Base-by-base conservation (phyloP, 2,329 filamentous ascomycete genomes). In the Zasmidium angulare region DNA sequence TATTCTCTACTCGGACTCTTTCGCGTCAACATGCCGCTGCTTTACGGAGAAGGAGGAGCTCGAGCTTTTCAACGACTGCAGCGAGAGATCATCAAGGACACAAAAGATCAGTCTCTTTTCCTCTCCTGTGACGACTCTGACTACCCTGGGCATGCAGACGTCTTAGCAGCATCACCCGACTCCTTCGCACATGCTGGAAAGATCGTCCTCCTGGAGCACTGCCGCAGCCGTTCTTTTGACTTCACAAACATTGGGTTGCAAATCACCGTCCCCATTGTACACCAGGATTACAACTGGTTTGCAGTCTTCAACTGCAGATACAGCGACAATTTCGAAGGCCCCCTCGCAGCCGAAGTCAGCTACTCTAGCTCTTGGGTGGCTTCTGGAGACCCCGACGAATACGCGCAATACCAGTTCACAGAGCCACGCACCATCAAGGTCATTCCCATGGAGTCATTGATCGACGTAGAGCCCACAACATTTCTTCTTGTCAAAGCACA, bases 41-140 rank as follows among this genome's bases (percentile, higher is more conserved):
- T 71, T 1, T 74, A 75, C 55, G 72, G 72, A 6, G 72, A 74
- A 64, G 70, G 70, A 20, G 48, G 17, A 11, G n/a, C 29, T 36
- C 36, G 46, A 48, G 63, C 63, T 10, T 65, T 65, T 50, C 14
- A 46, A 3, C 48, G 61, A 6, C 56, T 65, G 11, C 63, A 63
- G 43, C 52, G 60, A 49, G 61, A 65, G 46, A 63, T 65, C 23
- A 51, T 65, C 20, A 57, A 50, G 22, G 53, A 51, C 12, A 50
- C 46, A 19, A 47, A 46, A 21, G 63, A 65, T 46, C 53, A 55
- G 14, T 60, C 63, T 4, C 31, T 65, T 7, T 54, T 65, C 31
- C 60, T 61, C 2, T 65, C 60, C 47, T 29, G n/a, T n/a, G n/a
- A n/a, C n/a, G n/a, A n/a, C n/a, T n/a, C n/a, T n/a, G n/a, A n/a